Evolutionary conservation across 371 early-diverging fungal species (phyloP).

Genomic region (Lichtheimia hyalospora): DNA sequence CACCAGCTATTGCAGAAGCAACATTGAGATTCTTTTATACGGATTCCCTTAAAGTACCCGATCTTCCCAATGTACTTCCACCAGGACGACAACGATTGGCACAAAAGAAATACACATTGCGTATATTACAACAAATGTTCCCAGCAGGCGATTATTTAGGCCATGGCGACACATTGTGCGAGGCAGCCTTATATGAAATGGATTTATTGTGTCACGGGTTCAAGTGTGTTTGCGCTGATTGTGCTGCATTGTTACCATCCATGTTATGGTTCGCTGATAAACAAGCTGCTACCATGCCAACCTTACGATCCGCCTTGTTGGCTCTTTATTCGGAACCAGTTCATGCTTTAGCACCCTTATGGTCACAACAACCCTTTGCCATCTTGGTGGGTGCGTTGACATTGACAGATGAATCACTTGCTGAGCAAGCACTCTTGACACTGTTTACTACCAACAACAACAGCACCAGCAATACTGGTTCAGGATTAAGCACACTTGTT

Average conservation of each 20-base stretch:
- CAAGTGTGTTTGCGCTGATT: conserved; percentile 42
- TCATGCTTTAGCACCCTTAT: conserved; percentile 28
- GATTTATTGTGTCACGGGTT: conserved; percentile 35
- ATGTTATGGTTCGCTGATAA: conserved; percentile 46
- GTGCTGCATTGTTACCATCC: conserved; percentile 40
- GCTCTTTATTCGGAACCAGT: conserved; percentile 41
- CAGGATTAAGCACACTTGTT: conserved; percentile 9
- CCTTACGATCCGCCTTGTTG: conserved; percentile 23
- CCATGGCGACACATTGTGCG: conserved; percentile 29
- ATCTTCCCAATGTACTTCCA: conserved; percentile 2
- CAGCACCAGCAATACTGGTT: neutral
- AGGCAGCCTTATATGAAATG: conserved; percentile 32
- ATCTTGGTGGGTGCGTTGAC: conserved; percentile 15
- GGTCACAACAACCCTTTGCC: conserved; percentile 43
- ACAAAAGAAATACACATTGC: conserved; percentile 35
- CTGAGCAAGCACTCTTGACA: neutral
- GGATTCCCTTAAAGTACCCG: conserved; percentile 16
- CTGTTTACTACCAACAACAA: neutral
- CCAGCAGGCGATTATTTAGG: conserved; percentile 43
- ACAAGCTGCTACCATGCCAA: conserved; percentile 19
- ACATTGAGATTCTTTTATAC: conserved; percentile 29
- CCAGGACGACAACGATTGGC: conserved; percentile 19
- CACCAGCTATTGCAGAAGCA: conserved; percentile 16
- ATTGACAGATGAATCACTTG: neutral
- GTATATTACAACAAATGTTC: conserved; percentile 41